These are phyloP conservation scores for Ceratocystis colombiana DNA, from an alignment of 2,329 filamentous ascomycete species.

Conservation along the genomic window DNA sequence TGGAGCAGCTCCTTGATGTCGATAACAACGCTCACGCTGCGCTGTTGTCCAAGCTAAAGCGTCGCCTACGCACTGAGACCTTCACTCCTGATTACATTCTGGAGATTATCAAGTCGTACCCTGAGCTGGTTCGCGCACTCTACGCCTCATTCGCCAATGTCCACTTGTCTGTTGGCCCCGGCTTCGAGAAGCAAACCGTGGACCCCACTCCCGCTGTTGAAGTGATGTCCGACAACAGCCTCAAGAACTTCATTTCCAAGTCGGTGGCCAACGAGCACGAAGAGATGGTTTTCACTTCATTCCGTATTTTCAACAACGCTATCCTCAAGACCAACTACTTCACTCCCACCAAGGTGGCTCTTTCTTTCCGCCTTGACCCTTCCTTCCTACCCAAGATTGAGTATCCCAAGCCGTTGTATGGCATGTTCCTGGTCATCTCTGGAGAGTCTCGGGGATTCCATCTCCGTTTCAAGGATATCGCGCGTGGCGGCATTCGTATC, in stretches of 20 bases:
- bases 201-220: slow-evolving; percentile 47
- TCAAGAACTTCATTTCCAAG: slow-evolving; percentile 64
- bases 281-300: slow-evolving; percentile 94
- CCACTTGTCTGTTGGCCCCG: slow-evolving; percentile 53
- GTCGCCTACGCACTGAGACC: slow-evolving; percentile 85
- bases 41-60: slow-evolving; percentile 87
- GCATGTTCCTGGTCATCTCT: slow-evolving; percentile 97
- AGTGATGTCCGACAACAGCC: slow-evolving; percentile 62
- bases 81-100: slow-evolving; percentile 98
- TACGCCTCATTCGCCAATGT: slow-evolving; percentile 87
- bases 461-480: slow-evolving; percentile 91
- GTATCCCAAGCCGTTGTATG: slow-evolving; percentile 86
- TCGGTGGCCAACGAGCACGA: slow-evolving; percentile 90
- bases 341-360: slow-evolving; percentile 93
- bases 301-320: slow-evolving; percentile 87
- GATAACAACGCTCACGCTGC: slow-evolving; percentile 79
- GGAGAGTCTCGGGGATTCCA: slow-evolving; percentile 97
- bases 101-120: slow-evolving; percentile 90
- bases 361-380: slow-evolving; percentile 90
- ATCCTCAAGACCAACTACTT: slow-evolving; percentile 96
- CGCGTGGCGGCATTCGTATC: slow-evolving; percentile 93
- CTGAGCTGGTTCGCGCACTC: slow-evolving; percentile 71
- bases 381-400: slow-evolving; percentile 81
- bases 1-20: slow-evolving; percentile 67
- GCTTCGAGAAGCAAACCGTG: slow-evolving; percentile 42